phyloP scores from a whole-genome alignment of 768 basidiomycete species.

The Termitomyces titanicus region DNA sequence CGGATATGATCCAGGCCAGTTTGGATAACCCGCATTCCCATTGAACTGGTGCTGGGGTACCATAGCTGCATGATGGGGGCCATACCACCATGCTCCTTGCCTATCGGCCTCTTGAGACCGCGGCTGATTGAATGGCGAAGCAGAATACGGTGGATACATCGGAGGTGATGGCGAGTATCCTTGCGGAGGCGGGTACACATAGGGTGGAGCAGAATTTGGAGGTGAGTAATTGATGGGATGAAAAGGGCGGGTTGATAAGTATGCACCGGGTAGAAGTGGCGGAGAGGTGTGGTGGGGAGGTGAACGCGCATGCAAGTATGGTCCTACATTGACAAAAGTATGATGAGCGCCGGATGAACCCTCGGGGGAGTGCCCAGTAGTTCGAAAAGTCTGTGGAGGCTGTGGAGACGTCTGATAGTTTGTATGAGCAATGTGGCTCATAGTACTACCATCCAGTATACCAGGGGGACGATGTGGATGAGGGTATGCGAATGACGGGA shows the following conservation, averaged over 20 bases:
- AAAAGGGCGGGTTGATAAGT: conserved; percentile 23
- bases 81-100: conserved; percentile 55
- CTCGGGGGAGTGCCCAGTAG: conserved; percentile 31
- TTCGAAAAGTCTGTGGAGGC: conserved; percentile 34
- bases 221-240: conserved; percentile 33
- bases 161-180: conserved; percentile 30
- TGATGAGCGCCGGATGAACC: conserved; percentile 22
- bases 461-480: conserved; percentile 31
- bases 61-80: conserved; percentile 27
- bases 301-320: conserved; percentile 24
- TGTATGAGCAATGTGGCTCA: conserved; percentile 37
- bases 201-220: conserved; percentile 27
- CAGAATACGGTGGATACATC: conserved; percentile 34
- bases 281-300: conserved; percentile 23
- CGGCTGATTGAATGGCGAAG: conserved; percentile 32
- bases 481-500: conserved; percentile 30
- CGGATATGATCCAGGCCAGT: conserved; percentile 28
- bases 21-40: conserved; percentile 25
- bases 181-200: conserved; percentile 32
- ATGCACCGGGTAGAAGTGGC: conserved; percentile 19
- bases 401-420: conserved; percentile 21
- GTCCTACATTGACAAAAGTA: conserved; percentile 19
- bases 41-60: conserved; percentile 21
- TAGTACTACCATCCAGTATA: not conserved
- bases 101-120: conserved; percentile 32